These are phyloP conservation scores for Aspergillus sergii DNA, from an alignment of 2,329 filamentous ascomycete genomes.

Conservation along the genomic window DNA sequence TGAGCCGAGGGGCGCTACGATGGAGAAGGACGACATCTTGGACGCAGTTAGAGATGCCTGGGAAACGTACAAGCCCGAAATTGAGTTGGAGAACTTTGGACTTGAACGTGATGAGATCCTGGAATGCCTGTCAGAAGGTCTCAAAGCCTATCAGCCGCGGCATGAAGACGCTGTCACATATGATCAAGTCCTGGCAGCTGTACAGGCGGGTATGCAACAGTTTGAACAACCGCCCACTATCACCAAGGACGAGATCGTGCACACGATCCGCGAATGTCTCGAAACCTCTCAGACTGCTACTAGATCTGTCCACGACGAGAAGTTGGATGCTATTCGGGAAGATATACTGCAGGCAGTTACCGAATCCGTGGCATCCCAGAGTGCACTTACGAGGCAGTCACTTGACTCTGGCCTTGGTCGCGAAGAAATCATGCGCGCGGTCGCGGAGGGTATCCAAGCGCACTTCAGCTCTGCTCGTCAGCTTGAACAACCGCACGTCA, in stretches of 20 bases:
- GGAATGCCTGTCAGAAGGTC: conserved; percentile 80
- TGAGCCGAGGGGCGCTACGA: conserved; percentile 50
- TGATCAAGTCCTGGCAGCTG: conserved; percentile 81
- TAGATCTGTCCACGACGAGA: conserved; percentile 26
- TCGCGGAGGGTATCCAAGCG: conserved; percentile 59
- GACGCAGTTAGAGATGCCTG: conserved; percentile 86
- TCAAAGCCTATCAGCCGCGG: conserved; percentile 69
- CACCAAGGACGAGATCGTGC: conserved; percentile 80
- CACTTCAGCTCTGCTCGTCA: conserved; percentile 55
- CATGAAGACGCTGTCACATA: conserved; percentile 66
- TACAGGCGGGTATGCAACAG: conserved; percentile 82
- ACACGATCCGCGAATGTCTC: conserved; percentile 81
- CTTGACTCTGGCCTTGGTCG: conserved; percentile 49
- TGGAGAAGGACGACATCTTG: conserved; percentile 81
- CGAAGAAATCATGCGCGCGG: conserved; percentile 61
- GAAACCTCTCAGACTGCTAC: conserved; percentile 66
- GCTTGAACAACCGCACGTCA: conserved; percentile 47
- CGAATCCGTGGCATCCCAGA: conserved; percentile 33
- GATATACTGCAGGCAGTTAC: conserved; percentile 38
- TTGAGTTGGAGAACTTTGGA: conserved; percentile 86
- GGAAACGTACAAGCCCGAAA: conserved; percentile 92
- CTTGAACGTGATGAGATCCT: conserved; percentile 89
- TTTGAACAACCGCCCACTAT: conserved; percentile 72
- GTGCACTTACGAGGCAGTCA: conserved; percentile 33
- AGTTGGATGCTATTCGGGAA: conserved; percentile 34